Conservation (phyloP, 192 early-diverging fungal species). For the Coemansia sp. region DNA sequence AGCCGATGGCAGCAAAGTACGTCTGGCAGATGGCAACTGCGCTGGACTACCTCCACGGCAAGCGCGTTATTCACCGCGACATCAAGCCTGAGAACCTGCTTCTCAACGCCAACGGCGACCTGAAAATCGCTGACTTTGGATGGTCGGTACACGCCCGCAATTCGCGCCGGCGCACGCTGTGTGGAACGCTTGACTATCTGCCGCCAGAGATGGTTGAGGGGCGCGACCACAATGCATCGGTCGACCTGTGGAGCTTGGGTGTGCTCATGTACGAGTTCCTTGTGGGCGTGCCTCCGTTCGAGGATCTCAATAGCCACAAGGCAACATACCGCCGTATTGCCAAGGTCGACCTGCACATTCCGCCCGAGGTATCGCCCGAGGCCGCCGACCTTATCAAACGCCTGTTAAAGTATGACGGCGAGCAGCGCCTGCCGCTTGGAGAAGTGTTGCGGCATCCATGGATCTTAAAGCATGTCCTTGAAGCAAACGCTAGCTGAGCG, state of each 20-base stretch:
- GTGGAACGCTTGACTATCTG: conserved; percentile 94
- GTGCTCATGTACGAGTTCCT: conserved; percentile 93
- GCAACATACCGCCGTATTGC: conserved; percentile 82
- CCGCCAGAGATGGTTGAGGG: conserved; percentile 96
- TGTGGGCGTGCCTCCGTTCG: conserved; percentile 89
- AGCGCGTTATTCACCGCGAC: conserved; percentile 93
- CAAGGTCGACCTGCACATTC: conserved; percentile 80
- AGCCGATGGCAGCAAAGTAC: conserved; percentile 81
- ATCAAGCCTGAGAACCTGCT: conserved; percentile 97
- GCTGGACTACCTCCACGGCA: conserved; percentile 81
- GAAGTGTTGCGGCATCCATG: conserved; percentile 82
- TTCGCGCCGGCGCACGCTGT: conserved; percentile 79
- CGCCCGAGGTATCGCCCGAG: conserved; percentile 71
- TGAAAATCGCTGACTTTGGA: conserved; percentile 97
- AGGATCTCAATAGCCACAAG: conserved; percentile 64
- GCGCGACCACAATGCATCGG: conserved; percentile 69
- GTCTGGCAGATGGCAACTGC: conserved; percentile 86
- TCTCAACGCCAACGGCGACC: conserved; percentile 78
- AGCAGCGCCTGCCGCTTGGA: conserved; percentile 68
- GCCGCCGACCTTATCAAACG: conserved; percentile 83
- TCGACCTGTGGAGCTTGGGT: conserved; percentile 93
- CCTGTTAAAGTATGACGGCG: conserved; percentile 70
- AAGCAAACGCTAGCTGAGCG: background rate
- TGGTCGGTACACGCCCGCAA: conserved; percentile 90
- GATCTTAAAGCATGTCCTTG: conserved; percentile 46